Base-by-base conservation (phyloP, 2,329 filamentous ascomycete species). In the Cercospora brassicicola region DNA sequence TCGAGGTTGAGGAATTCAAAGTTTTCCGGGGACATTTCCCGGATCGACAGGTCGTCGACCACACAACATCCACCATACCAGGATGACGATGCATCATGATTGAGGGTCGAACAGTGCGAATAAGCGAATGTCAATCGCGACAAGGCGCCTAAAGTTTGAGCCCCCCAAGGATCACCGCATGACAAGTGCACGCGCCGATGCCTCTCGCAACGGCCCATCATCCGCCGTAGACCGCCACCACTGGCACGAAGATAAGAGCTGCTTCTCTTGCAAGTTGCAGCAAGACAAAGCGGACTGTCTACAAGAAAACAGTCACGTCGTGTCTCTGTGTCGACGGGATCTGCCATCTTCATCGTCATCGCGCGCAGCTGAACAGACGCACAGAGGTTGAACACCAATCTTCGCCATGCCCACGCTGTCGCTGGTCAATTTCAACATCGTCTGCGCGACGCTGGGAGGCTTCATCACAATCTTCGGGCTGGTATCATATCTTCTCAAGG, bases 391-490 rank as follows among this genome's bases (percentile, higher is more conserved):
- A 36, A 36, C 33, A 36, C 33, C 33, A 5, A 36, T 15, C 28
- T 28, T 28, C 28, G 28, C 28, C 48, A 71, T 90, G 88, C 87
- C 88, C 68, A 87, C 83, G 53, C 82, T 93, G 4, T 71, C 67
- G 31, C 64, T 71, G 36, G 53, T 86, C 71, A 91, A 93, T 78
- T 96, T 96, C 84, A 96, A 96, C 80, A 91, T 95, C 71, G 87
- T 93, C 64, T 89, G 92, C 77, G 90, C 91, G 63, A 87, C 92
- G 7, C 81, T 96, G 11, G 94, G 94, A 13, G 94, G 92, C 1
- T 97, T 96, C 81, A 89, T 97, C 69, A 93, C 92, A 0, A 73
- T 96, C n/a, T 97, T 96, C 76, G 93, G 93, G 3, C 82, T 97
- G 53, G 92, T 97, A 0, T 97, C 93, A 0, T 96, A 93, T 77